These are phyloP conservation scores for Trichoderma oligosporum DNA, from an alignment of 2,329 filamentous ascomycete species.

Conservation along the genomic window DNA sequence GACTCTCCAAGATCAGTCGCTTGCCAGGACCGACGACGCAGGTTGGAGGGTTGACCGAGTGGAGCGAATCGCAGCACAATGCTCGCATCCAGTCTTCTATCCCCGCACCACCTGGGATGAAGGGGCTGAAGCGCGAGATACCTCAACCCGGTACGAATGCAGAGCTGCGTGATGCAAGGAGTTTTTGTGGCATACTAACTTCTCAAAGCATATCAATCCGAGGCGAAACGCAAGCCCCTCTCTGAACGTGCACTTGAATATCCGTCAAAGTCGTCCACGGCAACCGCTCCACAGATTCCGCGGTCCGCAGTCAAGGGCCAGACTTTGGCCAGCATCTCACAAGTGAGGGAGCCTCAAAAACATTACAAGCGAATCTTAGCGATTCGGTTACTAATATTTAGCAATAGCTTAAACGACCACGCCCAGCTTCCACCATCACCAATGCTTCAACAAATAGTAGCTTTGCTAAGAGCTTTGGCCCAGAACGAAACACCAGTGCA, in stretches of 20 bases:
- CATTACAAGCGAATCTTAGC: not conserved
- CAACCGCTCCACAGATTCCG: constrained; percentile 39
- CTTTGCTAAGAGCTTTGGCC: constrained; percentile 57
- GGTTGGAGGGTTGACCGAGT: constrained; percentile 45
- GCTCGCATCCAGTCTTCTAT: constrained; percentile 44
- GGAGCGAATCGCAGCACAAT: constrained; percentile 60
- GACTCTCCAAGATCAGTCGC: constrained; percentile 33
- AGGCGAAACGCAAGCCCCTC: constrained; percentile 59
- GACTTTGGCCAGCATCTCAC: constrained; percentile 34
- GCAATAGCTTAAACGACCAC: constrained; percentile 36
- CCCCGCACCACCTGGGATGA: constrained; percentile 37
- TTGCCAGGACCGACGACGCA: constrained; percentile 31
- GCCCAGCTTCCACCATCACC: constrained; percentile 38
- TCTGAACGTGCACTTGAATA: constrained; percentile 53
- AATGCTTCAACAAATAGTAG: constrained; percentile 40
- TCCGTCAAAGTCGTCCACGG: constrained; percentile 36
- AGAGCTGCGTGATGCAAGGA: not conserved
- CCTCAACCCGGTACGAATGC: constrained; percentile 41
- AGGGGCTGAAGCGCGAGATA: constrained; percentile 50
- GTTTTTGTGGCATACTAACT: not conserved
- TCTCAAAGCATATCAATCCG: constrained; percentile 48
- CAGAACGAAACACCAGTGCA: constrained; percentile 45
- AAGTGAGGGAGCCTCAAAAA: constrained; percentile 25
- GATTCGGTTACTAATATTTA: constrained; percentile 10
- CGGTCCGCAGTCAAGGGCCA: constrained; percentile 46